Evolutionary conservation across 2,329 filamentous ascomycete genomes (phyloP).

Genomic region (Epichloe coenophiala): DNA sequence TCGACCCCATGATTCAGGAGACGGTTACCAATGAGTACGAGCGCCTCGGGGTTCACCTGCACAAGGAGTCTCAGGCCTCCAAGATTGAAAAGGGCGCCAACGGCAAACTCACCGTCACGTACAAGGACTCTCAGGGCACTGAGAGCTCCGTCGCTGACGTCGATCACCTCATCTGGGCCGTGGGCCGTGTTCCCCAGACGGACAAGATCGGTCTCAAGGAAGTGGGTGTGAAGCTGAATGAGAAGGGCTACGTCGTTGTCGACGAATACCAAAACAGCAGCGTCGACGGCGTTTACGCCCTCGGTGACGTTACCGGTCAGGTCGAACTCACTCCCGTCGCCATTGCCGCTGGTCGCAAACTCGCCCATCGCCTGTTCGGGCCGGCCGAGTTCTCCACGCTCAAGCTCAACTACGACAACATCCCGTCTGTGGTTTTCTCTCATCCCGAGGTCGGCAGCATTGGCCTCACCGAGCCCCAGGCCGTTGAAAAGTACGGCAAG

Average conservation of each 20-base stretch:
- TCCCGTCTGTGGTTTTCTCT: slow-evolving; percentile 77
- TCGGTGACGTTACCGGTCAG: slow-evolving; percentile 70
- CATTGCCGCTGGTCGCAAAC: slow-evolving; percentile 69
- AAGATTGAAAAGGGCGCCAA: slow-evolving; percentile 61
- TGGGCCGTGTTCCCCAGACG: slow-evolving; percentile 63
- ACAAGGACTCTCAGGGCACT: slow-evolving; percentile 48
- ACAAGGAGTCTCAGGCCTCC: slow-evolving; percentile 53
- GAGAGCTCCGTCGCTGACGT: slow-evolving; percentile 49
- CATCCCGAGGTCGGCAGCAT: slow-evolving; percentile 76
- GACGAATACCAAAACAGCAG: slow-evolving; percentile 78
- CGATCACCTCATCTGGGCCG: slow-evolving; percentile 71
- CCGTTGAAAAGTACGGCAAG: slow-evolving; percentile 57
- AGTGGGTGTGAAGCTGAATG: slow-evolving; percentile 52
- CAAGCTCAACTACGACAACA: slow-evolving; percentile 61
- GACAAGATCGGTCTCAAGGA: slow-evolving; percentile 58
- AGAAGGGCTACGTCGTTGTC: slow-evolving; percentile 55
- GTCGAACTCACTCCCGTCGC: slow-evolving; percentile 78
- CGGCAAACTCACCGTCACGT: slow-evolving; percentile 60
- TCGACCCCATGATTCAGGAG: slow-evolving; percentile 81
- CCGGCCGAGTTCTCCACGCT: slow-evolving; percentile 45
- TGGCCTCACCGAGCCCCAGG: slow-evolving; percentile 68
- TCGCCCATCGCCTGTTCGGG: slow-evolving; percentile 69
- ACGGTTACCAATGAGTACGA: slow-evolving; percentile 67
- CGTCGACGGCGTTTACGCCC: slow-evolving; percentile 61
- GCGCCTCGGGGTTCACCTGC: slow-evolving; percentile 61